Evolutionary conservation across 164 flowering plant genomes (phyloP).

Genomic region (Liriodendron chinense): DNA sequence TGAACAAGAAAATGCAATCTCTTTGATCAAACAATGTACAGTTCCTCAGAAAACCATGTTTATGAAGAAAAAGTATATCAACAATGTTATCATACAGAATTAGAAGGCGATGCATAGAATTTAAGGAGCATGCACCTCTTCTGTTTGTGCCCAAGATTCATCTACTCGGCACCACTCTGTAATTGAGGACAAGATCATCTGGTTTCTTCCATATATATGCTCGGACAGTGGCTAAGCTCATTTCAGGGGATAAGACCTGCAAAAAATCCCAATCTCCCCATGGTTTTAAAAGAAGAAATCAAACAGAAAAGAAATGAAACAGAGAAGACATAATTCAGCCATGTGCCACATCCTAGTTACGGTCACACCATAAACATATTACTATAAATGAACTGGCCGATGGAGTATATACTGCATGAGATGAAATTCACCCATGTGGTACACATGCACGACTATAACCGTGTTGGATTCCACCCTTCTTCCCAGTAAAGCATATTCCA

Average conservation of each 20-base stretch:
- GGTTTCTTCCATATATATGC: constrained; percentile 97
- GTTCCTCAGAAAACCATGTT: not conserved
- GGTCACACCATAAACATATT: no score
- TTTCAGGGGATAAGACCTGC: constrained; percentile 87
- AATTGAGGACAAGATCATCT: constrained; percentile 88
- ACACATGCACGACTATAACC: no score
- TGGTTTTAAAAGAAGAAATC: not conserved
- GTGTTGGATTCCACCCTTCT: no score
- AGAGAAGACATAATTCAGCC: not conserved
- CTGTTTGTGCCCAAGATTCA: constrained; percentile 19
- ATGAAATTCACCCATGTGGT: no score
- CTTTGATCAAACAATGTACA: not conserved
- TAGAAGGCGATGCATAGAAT: not conserved
- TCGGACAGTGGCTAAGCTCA: constrained; percentile 95
- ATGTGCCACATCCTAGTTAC: no score
- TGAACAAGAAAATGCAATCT: not conserved
- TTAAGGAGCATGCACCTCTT: constrained; percentile 2
- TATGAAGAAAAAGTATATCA: not conserved
- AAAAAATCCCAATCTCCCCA: constrained; percentile 4
- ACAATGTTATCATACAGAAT: not conserved
- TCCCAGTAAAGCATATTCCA: no score
- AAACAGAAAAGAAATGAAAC: not conserved
- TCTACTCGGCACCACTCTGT: constrained; percentile 63
- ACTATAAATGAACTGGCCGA: no score
- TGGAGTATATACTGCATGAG: no score